Base-by-base conservation (phyloP, 768 basidiomycete genomes). In the Mycena capillaripes region DNA sequence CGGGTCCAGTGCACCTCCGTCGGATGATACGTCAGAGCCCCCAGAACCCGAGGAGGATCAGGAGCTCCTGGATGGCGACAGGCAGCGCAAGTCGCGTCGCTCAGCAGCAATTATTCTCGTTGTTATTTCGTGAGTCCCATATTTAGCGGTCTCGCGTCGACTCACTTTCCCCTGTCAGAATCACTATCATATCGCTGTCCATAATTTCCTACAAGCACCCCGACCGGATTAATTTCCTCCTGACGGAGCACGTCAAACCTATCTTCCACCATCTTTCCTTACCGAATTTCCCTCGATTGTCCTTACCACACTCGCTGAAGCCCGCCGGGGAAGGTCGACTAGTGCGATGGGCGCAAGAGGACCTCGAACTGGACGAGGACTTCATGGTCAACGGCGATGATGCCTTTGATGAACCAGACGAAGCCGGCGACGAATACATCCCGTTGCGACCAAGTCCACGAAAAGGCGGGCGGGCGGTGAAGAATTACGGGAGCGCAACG, bases 271-370 rank as follows among this genome's bases (percentile, higher is more conserved):
- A 61, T 36, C 55, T 66, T 25, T 55, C 64, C 38, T 2, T 38
- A 66, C 55, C 55, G n/a, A n/a, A 65, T n/a, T 12, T 70, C 19
- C 66, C 69, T 30, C 64, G 61, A 4, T 44, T 70, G 25, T 60
- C 61, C n/a, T 19, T 70, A 1, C 69, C 69, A 1, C 29, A 62
- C 38, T 50, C 67, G 7, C 29, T 75, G 23, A 75, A 71, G 44
- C 70, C 68, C n/a, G 52, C 74, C 5, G 82, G 83, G 4, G 86
- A 86, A 66, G 76, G 79, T 46, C 78, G 82, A 27, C 83, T 89
- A 23, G 81, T 87, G 59, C 81, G 81, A 17, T 88, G 87, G 87
- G 86, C 85, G 50, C 80, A 87, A 63, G 87, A 88, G 70, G 87
- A 88, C 58, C 82, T 87, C 79, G 78, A 81, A 17, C 76, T 85